These are phyloP conservation scores for Kwoniella dendrophila DNA, from an alignment of 768 basidiomycete genomes.

Conservation along the genomic window DNA sequence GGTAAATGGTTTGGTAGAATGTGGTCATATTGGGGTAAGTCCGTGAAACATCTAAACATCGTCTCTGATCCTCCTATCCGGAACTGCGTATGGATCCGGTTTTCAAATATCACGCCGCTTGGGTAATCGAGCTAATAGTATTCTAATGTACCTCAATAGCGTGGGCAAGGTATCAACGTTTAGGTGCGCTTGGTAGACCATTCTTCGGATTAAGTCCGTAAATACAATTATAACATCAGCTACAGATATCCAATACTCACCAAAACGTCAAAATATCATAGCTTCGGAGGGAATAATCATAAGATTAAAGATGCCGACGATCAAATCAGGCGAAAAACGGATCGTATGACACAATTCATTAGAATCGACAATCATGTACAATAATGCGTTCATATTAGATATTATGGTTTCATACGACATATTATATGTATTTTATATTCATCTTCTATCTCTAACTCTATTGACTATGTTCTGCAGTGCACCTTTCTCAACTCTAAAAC, in stretches of 20 bases:
- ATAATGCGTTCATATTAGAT: no score
- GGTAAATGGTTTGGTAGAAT: slow-evolving; percentile 86
- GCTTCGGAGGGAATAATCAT: no score
- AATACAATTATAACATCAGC: no score
- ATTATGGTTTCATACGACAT: slow-evolving; percentile 63
- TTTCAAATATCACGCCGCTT: not conserved
- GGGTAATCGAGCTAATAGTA: not conserved
- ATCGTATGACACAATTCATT: not conserved
- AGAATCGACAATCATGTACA: not conserved
- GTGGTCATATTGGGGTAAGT: slow-evolving; percentile 83
- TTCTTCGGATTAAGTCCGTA: slow-evolving; percentile 19
- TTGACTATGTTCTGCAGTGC: slow-evolving; percentile 61
- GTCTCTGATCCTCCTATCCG: no score
- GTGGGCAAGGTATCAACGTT: slow-evolving; percentile 21
- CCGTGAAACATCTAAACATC: not conserved
- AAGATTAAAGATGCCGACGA: no score
- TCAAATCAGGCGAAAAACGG: no score
- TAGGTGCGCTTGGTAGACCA: slow-evolving; percentile 13
- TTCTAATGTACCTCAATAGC: slow-evolving; percentile 8
- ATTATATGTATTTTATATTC: slow-evolving; percentile 63
- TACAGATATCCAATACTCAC: no score
- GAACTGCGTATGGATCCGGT: not conserved
- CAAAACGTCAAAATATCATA: no score
- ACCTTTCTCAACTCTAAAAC: slow-evolving; percentile 58
- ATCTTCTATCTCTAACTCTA: slow-evolving; percentile 60